Base-by-base conservation (phyloP, 176 grass and related monocot species). In the Triticum turgidum region DNA sequence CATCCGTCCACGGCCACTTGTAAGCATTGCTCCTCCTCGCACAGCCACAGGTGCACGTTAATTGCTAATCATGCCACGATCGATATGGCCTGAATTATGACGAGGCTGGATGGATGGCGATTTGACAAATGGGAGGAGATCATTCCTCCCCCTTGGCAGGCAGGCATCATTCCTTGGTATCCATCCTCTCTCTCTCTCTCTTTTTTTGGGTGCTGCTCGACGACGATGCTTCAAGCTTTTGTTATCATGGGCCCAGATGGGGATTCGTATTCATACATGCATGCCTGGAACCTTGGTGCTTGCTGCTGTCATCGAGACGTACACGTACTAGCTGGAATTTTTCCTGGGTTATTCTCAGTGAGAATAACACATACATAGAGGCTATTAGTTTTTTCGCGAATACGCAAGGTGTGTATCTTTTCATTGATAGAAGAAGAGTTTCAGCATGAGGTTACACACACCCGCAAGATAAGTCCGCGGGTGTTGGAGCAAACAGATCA, bases 61-160 rank as follows among this genome's bases (percentile, higher is more conserved):
- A 6, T 76, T 6, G 14, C 29, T 30, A 78, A 52, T 11, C 52
- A 78, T 30, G 63, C 15, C 45, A 41, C 11, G 52, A 49, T 77
- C 17, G 64, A 51, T 77, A 51, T 82, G 63, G 78, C 35, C 47
- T 51, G 49, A 77, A 69, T 82, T 81, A 71, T 90, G 64, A 82
- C 64, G 83, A 86, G 69, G 33, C 32, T 12, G 17, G 74, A 77
- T 56, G 27, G 59, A 21, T 77, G 27, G 59, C 11, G 78, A 86
- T 71, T 56, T 72, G n/a, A 51, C 73, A 49, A 47, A 6, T 18
- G 18, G 52, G 29, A 89, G 64, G 38, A 84, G 15, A 44, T 44
- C 42, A 30, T 3, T 89, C 54, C 24, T 17, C 2, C 44, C 13
- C 17, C n/a, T 62, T 35, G 37, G 45, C 45, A 49, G 51, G 41